Percentiles rank a stretch among this genome's conserved stretches.
phyloP scores from a whole-genome alignment of 176 grass and related monocot species.

The Cocos nucifera region DNA sequence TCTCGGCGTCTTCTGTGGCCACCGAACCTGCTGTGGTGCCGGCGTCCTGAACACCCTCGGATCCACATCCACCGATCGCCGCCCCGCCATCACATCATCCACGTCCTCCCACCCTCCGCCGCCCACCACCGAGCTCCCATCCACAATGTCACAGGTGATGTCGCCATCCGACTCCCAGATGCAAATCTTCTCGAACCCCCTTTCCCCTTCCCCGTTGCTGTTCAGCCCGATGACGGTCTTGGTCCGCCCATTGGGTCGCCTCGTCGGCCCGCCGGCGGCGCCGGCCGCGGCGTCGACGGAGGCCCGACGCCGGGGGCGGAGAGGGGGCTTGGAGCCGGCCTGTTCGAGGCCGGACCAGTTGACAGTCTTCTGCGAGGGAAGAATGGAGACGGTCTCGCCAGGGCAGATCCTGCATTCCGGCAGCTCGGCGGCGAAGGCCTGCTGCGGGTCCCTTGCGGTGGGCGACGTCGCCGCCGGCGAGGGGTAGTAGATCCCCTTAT shows the following conservation, averaged over 20 bases:
- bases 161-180: slow-evolving; percentile 69
- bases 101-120: slow-evolving; percentile 5
- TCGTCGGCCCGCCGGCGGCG: neutral
- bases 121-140: slow-evolving; percentile 29
- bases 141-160: slow-evolving; percentile 64
- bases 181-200: slow-evolving; percentile 58
- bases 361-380: slow-evolving; percentile 47
- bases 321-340: slow-evolving; percentile 10
- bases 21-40: slow-evolving; percentile 17
- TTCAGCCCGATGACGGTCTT: slow-evolving; percentile 30
- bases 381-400: slow-evolving; percentile 34
- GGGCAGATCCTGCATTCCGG: slow-evolving; percentile 35
- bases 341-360: slow-evolving; percentile 41
- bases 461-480: slow-evolving; percentile 48
- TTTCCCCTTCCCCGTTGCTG: slow-evolving; percentile 40
- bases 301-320: slow-evolving; percentile 24
- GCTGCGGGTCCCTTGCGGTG: slow-evolving; percentile 59
- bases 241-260: slow-evolving; percentile 30
- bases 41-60: slow-evolving; percentile 7
- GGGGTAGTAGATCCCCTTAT: slow-evolving; percentile 81
- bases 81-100: slow-evolving; percentile 7
- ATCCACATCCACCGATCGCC: slow-evolving; percentile 22
- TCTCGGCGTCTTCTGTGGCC: slow-evolving; percentile 43
- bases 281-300: slow-evolving; percentile 12
- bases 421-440: slow-evolving; percentile 53